Evolutionary conservation across 352 stramenopile genomes (phyloP).

Genomic region (Phytophthora vignae): DNA sequence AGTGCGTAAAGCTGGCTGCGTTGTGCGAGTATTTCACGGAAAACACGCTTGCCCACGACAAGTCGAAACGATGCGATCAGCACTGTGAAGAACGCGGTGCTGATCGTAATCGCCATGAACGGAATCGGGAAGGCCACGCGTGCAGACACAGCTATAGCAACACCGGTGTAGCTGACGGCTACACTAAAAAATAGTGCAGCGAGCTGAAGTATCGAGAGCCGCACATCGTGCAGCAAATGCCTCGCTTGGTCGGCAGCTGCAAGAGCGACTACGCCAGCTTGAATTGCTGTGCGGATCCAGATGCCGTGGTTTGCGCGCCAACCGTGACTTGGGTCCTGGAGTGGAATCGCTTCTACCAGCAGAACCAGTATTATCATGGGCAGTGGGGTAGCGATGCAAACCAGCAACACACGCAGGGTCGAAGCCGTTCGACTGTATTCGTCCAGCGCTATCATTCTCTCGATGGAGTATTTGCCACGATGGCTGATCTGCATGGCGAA

Average conservation of each 20-base stretch:
- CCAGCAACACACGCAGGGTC: conserved; percentile 4
- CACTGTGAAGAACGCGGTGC: not conserved
- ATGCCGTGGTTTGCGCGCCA: conserved; percentile 24
- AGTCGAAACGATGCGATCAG: not conserved
- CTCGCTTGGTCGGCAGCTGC: conserved; percentile 10
- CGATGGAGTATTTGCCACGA: conserved; percentile 31
- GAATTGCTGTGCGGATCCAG: conserved; percentile 20
- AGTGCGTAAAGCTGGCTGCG: conserved; percentile 8
- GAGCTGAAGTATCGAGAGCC: conserved; percentile 4
- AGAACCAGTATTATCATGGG: conserved; percentile 17
- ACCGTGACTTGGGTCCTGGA: conserved; percentile 19
- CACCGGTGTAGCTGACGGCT: not conserved
- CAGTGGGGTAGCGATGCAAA: conserved; percentile 16
- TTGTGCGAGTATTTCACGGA: conserved; percentile 3
- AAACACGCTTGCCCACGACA: not conserved
- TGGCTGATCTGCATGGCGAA: conserved; percentile 32
- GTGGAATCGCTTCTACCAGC: conserved; percentile 17
- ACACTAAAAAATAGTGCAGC: conserved; percentile 8
- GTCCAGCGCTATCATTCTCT: conserved; percentile 27
- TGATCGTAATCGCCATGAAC: conserved; percentile 20
- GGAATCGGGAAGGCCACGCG: conserved; percentile 20
- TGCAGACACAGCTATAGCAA: conserved; percentile 12
- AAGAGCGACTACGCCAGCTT: conserved; percentile 4
- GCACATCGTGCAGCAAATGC: conserved; percentile 6
- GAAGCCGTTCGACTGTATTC: conserved; percentile 14